Evolutionary conservation across 331 rosid species (phyloP).

Genomic region (Malus hybrid): DNA sequence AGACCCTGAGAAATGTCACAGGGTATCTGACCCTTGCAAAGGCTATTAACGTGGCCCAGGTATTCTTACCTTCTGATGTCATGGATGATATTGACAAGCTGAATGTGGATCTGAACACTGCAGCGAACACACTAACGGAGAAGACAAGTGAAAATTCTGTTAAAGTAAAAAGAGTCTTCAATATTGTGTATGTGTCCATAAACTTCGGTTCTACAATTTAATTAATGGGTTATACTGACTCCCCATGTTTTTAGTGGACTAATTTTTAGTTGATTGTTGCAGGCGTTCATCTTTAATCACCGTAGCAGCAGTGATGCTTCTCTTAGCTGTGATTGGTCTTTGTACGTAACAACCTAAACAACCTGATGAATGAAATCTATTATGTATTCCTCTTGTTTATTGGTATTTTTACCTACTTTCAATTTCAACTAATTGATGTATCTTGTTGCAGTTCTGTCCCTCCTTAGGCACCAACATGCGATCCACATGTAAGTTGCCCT

Average conservation of each 20-base stretch:
- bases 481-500: slow-evolving; percentile 64
- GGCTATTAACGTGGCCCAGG: slow-evolving; percentile 65
- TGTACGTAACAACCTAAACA: slow-evolving; percentile 33
- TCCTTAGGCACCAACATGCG: slow-evolving; percentile 82
- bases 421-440: slow-evolving; percentile 12
- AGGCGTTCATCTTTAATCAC: slow-evolving; percentile 70
- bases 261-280: slow-evolving; percentile 20
- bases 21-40: slow-evolving; percentile 91
- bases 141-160: slow-evolving; percentile 61
- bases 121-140: slow-evolving; percentile 63
- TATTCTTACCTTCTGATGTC: slow-evolving; percentile 72
- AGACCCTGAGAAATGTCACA: slow-evolving; percentile 78
- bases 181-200: slow-evolving; percentile 52
- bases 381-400: not conserved
- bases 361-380: slow-evolving; percentile 2
- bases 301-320: slow-evolving; percentile 77
- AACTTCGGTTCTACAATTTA: slow-evolving; percentile 8
- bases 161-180: slow-evolving; percentile 56
- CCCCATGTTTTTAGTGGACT: slow-evolving; percentile 10
- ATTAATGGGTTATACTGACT: not conserved
- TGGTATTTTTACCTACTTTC: not conserved
- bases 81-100: slow-evolving; percentile 72
- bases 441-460: slow-evolving; percentile 57
- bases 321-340: slow-evolving; percentile 73
- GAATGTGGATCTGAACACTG: slow-evolving; percentile 60